Evolutionary conservation across 345 rosid species (phyloP), one percentile per base, ranked within the genome.

Genomic region (Pistacia integerrima): DNA sequence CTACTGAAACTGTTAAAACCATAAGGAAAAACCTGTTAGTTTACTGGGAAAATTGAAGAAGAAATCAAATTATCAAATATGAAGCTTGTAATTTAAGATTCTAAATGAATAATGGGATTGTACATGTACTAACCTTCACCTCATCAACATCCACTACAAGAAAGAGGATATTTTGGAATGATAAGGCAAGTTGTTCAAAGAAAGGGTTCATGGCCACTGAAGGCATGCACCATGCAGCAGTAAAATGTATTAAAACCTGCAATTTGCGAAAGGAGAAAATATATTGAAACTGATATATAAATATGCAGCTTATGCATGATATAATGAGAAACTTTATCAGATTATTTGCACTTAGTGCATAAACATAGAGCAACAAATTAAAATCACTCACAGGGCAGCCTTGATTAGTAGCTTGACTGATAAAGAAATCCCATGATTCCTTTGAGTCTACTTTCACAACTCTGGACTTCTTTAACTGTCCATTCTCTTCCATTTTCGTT

Each of bases 221-320:
- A 11, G 87, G 91, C 70, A 64, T 70, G 78, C 91, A 88, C 91
- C 91, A 88, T 17, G 81, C 75, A 20, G 91, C 91, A 46, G 86
- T 75, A 46, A 85, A 85, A 79, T 85, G 91, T 16, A 84, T 86
- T 52, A 84, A 68, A 69, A 84, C 84, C 91, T 85, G 64, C 8
- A 41, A 20, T 38, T 11, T 13, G 5, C n/a, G n/a, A 57, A n/a
- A 35, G 3, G 1, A 49, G 13, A 12, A 16, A 1, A 49, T 48
- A 22, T 10, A 49, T 5, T 20, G 59, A n/a, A 8, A 8, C n/a
- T 3, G 33, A 30, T 30, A 30, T 18, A 20, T 25, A 25, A 25
- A 25, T n/a, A 4, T 17, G 54, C 64, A 25, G 8, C 1, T 22
- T 46, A 46, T 46, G 51, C 51, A 46, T 46, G 51, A 4, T 46